These are phyloP conservation scores for Solanum peruvianum DNA, from an alignment of 257 asterid genomes.

Conservation along the genomic window DNA sequence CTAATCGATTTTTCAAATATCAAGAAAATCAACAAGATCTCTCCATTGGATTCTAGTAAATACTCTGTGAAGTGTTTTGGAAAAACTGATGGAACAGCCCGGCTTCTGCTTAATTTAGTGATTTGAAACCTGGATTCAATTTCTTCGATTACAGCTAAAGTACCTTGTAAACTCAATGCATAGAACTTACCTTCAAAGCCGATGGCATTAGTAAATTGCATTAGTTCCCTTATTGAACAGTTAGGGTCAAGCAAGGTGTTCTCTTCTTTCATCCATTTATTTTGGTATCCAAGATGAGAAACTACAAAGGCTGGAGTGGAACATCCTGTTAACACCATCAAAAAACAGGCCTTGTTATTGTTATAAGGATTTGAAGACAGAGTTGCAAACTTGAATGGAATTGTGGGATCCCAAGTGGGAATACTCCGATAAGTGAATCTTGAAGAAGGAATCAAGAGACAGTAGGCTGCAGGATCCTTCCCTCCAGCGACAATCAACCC, in stretches of 20 bases:
- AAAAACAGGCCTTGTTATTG: background rate
- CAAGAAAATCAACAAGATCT: conserved; percentile 19
- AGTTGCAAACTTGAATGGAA: conserved; percentile 9
- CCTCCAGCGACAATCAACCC: background rate
- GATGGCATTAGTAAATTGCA: conserved; percentile 8
- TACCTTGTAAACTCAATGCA: conserved; percentile 7
- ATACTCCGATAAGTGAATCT: background rate
- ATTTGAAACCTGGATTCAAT: conserved; percentile 4
- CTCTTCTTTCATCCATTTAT: background rate
- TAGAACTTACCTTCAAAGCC: conserved; percentile 10
- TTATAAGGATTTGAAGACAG: background rate
- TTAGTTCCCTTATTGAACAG: background rate
- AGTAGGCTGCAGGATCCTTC: background rate
- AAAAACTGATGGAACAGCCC: conserved; percentile 8
- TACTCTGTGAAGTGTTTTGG: conserved; percentile 12
- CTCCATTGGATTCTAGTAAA: conserved; percentile 19
- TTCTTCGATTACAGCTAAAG: conserved; percentile 2
- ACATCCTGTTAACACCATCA: conserved; percentile 5
- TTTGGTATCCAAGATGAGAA: background rate
- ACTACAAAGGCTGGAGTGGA: conserved; percentile 1
- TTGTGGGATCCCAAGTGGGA: conserved; percentile 1
- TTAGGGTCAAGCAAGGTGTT: background rate
- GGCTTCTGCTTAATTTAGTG: conserved; percentile 4
- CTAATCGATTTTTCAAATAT: background rate
- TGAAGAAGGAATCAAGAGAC: background rate